Conservation (phyloP, 2,329 filamentous ascomycete genomes). For the Alternaria sp. region DNA sequence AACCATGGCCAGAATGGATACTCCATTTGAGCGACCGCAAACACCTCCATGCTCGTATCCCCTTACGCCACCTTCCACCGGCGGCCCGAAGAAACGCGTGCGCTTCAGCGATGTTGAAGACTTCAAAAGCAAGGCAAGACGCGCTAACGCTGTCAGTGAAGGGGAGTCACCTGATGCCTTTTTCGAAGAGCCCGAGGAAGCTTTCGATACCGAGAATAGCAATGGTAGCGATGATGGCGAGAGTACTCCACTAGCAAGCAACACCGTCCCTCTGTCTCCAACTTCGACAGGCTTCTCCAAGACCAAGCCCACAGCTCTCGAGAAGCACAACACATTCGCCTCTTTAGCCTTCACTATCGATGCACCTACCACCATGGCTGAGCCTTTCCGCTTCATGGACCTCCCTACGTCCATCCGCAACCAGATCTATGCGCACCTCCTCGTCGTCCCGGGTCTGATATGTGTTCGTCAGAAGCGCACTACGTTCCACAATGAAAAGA, state of each 20-base stretch:
- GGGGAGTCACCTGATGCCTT: slow-evolving; percentile 14
- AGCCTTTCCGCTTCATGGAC: slow-evolving; percentile 30
- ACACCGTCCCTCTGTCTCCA: slow-evolving; percentile 1
- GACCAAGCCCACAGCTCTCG: neutral
- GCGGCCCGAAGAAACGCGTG: slow-evolving; percentile 14
- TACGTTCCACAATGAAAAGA: slow-evolving; percentile 19
- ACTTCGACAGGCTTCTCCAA: neutral
- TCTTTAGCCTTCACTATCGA: slow-evolving; percentile 1
- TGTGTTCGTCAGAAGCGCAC: slow-evolving; percentile 41
- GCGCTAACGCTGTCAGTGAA: slow-evolving; percentile 1
- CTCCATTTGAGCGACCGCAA: slow-evolving; percentile 5
- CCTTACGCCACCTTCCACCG: slow-evolving; percentile 35
- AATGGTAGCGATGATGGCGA: slow-evolving; percentile 5
- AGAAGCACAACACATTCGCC: slow-evolving; percentile 6
- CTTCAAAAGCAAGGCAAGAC: slow-evolving; percentile 7
- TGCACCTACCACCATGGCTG: neutral
- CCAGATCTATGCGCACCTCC: slow-evolving; percentile 32
- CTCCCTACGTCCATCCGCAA: slow-evolving; percentile 34
- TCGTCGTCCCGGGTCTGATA: slow-evolving; percentile 35
- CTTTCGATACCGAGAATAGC: slow-evolving; percentile 15
- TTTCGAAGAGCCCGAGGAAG: slow-evolving; percentile 20
- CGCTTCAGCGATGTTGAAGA: slow-evolving; percentile 10
- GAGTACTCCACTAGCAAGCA: neutral
- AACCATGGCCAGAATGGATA: slow-evolving; percentile 7
- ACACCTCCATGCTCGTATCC: slow-evolving; percentile 24